A percentile compares a stretch with the other conserved stretches of the same genome.
Evolutionary conservation across 768 basidiomycete genomes (phyloP).

Genomic region (Albatrellus ellisii): DNA sequence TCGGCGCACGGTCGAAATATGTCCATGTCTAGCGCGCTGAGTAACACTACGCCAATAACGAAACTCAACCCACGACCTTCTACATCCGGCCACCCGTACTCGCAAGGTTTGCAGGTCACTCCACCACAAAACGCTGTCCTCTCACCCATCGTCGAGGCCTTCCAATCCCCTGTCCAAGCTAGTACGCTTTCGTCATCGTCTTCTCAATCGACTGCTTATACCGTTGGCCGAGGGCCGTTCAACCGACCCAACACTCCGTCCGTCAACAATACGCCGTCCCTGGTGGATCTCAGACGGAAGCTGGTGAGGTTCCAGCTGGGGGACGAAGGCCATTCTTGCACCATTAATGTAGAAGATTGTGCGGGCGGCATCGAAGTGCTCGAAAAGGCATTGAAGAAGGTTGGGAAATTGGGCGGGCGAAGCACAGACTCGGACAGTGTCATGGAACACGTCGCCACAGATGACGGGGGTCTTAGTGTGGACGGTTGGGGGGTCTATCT

Average conservation of each 20-base stretch:
- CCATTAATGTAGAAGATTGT: constrained; percentile 74
- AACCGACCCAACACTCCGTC: constrained; percentile 29
- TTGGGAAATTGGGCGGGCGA: constrained; percentile 48
- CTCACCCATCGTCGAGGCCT: constrained; percentile 66
- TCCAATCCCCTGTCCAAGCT: constrained; percentile 29
- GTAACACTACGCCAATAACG: constrained; percentile 10
- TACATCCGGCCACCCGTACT: constrained; percentile 37
- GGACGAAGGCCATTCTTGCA: constrained; percentile 62
- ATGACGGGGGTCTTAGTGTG: constrained; percentile 65
- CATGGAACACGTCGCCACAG: constrained; percentile 45
- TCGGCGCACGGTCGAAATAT: constrained; percentile 36
- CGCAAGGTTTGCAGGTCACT: constrained; percentile 40
- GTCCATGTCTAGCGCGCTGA: constrained; percentile 28
- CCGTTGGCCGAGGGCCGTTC: constrained; percentile 51
- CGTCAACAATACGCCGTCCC: constrained; percentile 32
- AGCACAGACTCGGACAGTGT: constrained; percentile 29
- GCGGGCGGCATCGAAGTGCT: constrained; percentile 76
- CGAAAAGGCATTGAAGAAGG: constrained; percentile 82
- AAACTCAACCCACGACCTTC: constrained; percentile 25
- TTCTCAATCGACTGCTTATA: constrained; percentile 23
- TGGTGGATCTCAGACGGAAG: constrained; percentile 74
- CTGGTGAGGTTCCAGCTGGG: constrained; percentile 81
- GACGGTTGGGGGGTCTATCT: constrained; percentile 87
- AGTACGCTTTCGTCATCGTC: constrained; percentile 30
- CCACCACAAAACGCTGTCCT: constrained; percentile 27